Base-by-base conservation (phyloP, 495 filamentous ascomycete species). In the Aspergillus incahuasiensis region DNA sequence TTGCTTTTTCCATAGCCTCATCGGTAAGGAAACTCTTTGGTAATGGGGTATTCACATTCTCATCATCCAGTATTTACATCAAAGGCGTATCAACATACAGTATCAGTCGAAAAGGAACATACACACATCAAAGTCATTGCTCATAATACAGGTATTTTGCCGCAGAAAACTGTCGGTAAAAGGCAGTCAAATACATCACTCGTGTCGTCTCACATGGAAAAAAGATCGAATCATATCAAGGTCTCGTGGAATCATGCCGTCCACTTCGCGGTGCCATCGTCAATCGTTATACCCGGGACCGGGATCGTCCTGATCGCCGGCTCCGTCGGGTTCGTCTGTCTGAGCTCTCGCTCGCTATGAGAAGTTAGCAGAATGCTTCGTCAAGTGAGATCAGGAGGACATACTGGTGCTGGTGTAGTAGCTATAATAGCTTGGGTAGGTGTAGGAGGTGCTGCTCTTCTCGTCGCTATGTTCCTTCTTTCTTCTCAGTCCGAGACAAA, bases 401-500 rank as follows among this genome's bases (percentile, higher is more conserved):
- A 48, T 63, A 79, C 77, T 79, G 50, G 58, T 62, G 53, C 69
- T 71, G 34, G 75, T 74, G 54, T 72, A 74, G 58, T 70, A 73
- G 22, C 72, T 69, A 22, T 72, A 74, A 48, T 75, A 77, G 32
- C 72, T 78, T 40, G 75, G 73, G 52, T 75, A 73, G 13, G 67
- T 74, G 55, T 68, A 70, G 42, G 32, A 35, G 32, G 71, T 69
- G 55, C 74, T 77, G 52, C 73, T 76, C 59, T 71, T 76, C 56
- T 74, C 72, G 22, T 79, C 74, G 5, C 32, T 35, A 11, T 72
- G 63, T 20, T 72, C 80, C 54, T 68, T 71, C 61, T 69, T 75
- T 60, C 86, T 81, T 76, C 82, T 88, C 68, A 95, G 61, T n/a
- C 90, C 91, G 46, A 96, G 75, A 38, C 89, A 75, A 22, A 91